Evolutionary conservation across 1,284 basidiomycete genomes (phyloP).

Genomic region (Cryptococcus neoformans): DNA sequence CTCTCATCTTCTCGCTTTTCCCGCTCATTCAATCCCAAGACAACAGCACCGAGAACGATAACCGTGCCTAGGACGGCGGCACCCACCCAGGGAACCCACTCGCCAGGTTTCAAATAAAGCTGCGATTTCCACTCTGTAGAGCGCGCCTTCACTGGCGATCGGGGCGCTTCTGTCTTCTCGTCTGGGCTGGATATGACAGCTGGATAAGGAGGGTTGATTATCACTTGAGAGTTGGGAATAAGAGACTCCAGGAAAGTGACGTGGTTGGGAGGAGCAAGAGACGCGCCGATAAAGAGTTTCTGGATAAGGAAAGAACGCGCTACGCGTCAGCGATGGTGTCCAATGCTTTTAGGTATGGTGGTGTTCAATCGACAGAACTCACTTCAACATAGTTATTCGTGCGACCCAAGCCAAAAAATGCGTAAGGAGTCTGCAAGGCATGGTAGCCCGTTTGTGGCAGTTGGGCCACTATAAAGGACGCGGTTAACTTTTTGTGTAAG

Average conservation of each 20-base stretch:
- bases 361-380: conserved; percentile 13
- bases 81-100: conserved; percentile 98
- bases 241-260: conserved; percentile 92
- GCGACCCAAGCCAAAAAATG: conserved; percentile 93
- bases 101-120: conserved; percentile 87
- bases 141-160: conserved; percentile 19
- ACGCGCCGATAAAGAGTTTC: conserved; percentile 88
- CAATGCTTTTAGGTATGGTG: no score
- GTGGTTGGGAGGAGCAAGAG: conserved; percentile 63
- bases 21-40: conserved; percentile 81
- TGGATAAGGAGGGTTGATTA: conserved; percentile 74
- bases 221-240: conserved; percentile 94
- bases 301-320: conserved; percentile 6
- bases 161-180: not conserved
- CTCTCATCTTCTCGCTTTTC: conserved; percentile 95
- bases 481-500: not conserved
- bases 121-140: conserved; percentile 73
- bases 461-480: conserved; percentile 65
- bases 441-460: conserved; percentile 90
- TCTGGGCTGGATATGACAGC: not conserved
- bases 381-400: conserved; percentile 99
- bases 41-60: conserved; percentile 70
- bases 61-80: conserved; percentile 76
- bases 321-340: not conserved
- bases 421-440: conserved; percentile 82